phyloP scores from a whole-genome alignment of 1,284 basidiomycete genomes.

The Puccinia polysora region DNA sequence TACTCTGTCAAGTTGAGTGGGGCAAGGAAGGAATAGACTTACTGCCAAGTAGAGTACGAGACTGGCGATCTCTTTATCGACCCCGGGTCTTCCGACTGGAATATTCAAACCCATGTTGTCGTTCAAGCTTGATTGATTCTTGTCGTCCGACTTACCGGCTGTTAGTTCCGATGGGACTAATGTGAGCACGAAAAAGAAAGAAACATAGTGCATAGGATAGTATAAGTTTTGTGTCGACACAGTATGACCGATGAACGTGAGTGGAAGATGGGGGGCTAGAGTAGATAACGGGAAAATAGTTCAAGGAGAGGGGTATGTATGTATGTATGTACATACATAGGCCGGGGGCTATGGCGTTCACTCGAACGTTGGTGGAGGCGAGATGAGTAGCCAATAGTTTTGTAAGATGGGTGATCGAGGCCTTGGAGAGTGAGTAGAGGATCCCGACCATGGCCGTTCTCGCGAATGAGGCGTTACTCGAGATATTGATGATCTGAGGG shows the following conservation, averaged over 20 bases:
- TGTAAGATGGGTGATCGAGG: conserved; percentile 30
- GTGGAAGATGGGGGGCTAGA: no score
- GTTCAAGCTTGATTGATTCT: conserved; percentile 10
- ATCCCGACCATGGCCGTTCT: conserved; percentile 25
- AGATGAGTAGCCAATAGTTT: conserved; percentile 42
- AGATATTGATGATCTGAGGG: conserved; percentile 43
- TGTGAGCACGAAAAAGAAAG: neutral
- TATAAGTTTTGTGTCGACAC: no score
- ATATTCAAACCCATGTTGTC: conserved; percentile 5
- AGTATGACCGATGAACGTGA: no score
- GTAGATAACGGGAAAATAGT: no score
- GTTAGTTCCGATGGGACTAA: conserved; percentile 22
- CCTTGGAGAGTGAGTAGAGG: conserved; percentile 33
- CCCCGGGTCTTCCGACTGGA: conserved; percentile 18
- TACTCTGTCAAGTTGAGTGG: no score
- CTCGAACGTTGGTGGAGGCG: conserved; percentile 30
- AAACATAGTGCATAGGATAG: neutral
- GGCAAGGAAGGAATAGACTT: neutral
- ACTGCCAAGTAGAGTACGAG: conserved; percentile 3
- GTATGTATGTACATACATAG: conserved; percentile 5
- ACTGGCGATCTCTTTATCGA: conserved; percentile 23
- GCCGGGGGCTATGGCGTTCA: conserved; percentile 36
- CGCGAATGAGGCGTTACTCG: conserved; percentile 27
- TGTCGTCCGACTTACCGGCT: neutral
- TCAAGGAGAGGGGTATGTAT: neutral